Evolutionary conservation across 805 yeast genomes (phyloP).

Genomic region (Saccharomycopsis fermentans): DNA sequence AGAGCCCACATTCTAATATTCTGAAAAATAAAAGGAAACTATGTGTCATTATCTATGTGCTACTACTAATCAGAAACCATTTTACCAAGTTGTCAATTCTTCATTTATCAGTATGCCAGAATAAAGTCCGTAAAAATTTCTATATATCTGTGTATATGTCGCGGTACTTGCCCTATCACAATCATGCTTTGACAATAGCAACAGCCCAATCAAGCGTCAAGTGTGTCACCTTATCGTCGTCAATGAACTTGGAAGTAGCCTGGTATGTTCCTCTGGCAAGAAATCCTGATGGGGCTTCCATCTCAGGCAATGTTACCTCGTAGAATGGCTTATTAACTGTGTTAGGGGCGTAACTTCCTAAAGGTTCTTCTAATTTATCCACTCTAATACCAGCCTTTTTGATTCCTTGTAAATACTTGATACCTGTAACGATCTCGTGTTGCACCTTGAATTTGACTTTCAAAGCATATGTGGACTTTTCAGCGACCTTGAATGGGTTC

Average conservation of each 20-base stretch:
- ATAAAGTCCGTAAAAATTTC: too few species aligned
- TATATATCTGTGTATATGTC: too few species aligned
- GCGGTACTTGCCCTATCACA: too few species aligned
- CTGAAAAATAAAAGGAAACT: too few species aligned
- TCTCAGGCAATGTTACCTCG: conserved; percentile 49
- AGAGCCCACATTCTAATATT: too few species aligned
- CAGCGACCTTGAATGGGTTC: conserved; percentile 67
- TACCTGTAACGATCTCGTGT: conserved; percentile 84
- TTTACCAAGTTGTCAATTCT: too few species aligned
- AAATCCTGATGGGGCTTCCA: conserved; percentile 87
- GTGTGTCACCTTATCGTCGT: conserved; percentile 73
- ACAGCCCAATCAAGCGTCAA: conserved; percentile 78
- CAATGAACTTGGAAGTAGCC: conserved; percentile 73
- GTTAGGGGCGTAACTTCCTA: conserved; percentile 87
- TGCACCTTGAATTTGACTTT: conserved; percentile 74
- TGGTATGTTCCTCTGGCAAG: conserved; percentile 80
- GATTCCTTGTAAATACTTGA: conserved; percentile 73
- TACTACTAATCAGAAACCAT: too few species aligned
- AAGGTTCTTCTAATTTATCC: conserved; percentile 76
- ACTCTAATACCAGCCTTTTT: conserved; percentile 84
- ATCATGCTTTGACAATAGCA: conserved; percentile 51
- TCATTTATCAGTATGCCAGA: too few species aligned
- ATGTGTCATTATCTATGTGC: too few species aligned
- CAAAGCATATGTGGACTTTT: conserved; percentile 63
- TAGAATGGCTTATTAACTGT: conserved; percentile 73